Evolutionary conservation across 768 basidiomycete genomes (phyloP), one percentile per base, ranked within the genome.

Genomic region (Lentinus brumalis): DNA sequence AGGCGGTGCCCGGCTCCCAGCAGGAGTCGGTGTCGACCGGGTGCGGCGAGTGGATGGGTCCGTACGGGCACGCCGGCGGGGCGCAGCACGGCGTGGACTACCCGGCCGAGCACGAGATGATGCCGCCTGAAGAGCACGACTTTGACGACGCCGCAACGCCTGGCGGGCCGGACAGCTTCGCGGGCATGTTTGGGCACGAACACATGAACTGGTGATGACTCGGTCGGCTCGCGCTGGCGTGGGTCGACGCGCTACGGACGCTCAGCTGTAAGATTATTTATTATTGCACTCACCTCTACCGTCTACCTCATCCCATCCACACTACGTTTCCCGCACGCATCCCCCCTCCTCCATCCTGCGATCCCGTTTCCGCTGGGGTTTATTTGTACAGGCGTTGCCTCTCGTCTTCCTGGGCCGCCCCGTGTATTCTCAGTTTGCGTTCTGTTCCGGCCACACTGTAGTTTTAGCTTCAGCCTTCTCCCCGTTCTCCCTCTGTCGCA

Each of bases 161-260:
- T 18, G 53, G 47, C 11, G 73, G 63, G 56, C 74, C 69, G 39
- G 76, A 78, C 64, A 63, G 68, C 45, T 78, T 75, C 60, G 70
- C 74, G 63, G 72, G 72, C 53, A 60, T 78, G 39, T 78, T 77
- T 68, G 63, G 75, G 39, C 73, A 76, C 57, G 76, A 75, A 3
- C 67, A 66, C 64, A 75, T 76, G 76, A 62, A 59, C 62, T 71
- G 70, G 70, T 71, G 66, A 69, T 70, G 67, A 70, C 61, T 56
- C 59, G 41, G 70, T 71, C 67, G 69, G 65, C 70, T 69, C 62
- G 67, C 69, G 70, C 70, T 61, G 70, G 70, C 69, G 70, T 69
- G 69, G 65, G 70, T 70, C 69, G 70, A 70, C 70, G 65, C 60
- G 61, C 62, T 60, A 57, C 59, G 65, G 61, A 66, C 67, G 62